Conservation (phyloP, 2,329 filamentous ascomycete genomes). For the Sphaerulina musiva region DNA sequence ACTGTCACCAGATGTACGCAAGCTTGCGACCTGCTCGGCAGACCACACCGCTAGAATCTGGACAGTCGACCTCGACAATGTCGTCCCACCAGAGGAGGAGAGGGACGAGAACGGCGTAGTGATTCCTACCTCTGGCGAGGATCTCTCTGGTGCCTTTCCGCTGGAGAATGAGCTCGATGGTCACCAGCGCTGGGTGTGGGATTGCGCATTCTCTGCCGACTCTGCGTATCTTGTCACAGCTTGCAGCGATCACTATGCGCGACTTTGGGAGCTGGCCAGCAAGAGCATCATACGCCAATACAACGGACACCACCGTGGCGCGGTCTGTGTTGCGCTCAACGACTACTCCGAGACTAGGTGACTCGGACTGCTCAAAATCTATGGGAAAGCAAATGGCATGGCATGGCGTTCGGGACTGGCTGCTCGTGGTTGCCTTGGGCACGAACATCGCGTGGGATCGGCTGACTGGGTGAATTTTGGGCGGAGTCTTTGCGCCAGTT, state of each 20-base stretch:
- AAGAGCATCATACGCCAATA: conserved; percentile 92
- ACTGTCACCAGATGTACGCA: conserved; percentile 86
- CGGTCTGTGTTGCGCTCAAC: conserved; percentile 87
- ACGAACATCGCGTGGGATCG: no score
- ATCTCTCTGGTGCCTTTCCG: conserved; percentile 56
- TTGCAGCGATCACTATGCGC: conserved; percentile 86
- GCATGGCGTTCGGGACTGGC: neutral
- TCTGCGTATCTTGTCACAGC: conserved; percentile 89
- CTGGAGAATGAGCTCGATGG: conserved; percentile 81
- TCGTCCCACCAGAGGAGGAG: conserved; percentile 16
- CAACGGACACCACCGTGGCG: conserved; percentile 86
- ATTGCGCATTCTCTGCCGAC: conserved; percentile 90
- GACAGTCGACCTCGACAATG: conserved; percentile 65
- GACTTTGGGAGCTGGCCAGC: conserved; percentile 80
- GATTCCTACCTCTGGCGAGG: conserved; percentile 17
- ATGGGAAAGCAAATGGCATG: neutral
- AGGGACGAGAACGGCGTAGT: conserved; percentile 11
- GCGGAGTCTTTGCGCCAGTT: no score
- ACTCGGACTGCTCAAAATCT: neutral
- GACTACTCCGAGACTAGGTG: conserved; percentile 46
- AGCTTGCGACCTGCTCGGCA: conserved; percentile 86
- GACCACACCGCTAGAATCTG: conserved; percentile 96
- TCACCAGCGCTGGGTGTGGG: conserved; percentile 96
- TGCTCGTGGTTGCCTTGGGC: neutral
- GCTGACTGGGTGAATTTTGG: no score